These are phyloP conservation scores for Boletus subparvulus DNA, from an alignment of 768 basidiomycete species.

Conservation along the genomic window DNA sequence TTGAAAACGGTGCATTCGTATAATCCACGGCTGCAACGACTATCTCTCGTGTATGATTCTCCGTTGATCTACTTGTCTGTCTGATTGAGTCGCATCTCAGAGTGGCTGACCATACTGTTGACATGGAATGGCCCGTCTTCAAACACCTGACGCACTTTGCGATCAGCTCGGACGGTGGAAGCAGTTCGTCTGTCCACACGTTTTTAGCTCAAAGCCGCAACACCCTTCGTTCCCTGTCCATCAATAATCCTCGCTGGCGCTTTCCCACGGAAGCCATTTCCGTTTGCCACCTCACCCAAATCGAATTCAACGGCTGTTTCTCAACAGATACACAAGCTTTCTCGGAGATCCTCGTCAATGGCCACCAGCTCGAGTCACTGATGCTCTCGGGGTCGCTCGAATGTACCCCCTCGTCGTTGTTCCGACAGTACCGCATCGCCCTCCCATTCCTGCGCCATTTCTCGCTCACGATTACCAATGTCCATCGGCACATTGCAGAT, in stretches of 20 bases:
- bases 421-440: slow-evolving; percentile 41
- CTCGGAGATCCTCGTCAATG: slow-evolving; percentile 57
- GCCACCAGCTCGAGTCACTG: slow-evolving; percentile 63
- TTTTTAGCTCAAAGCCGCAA: slow-evolving; percentile 54
- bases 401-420: slow-evolving; percentile 49
- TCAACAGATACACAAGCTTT: slow-evolving; percentile 50
- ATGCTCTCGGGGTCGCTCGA: slow-evolving; percentile 55
- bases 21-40: slow-evolving; percentile 51
- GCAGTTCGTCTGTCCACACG: slow-evolving; percentile 38
- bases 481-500: slow-evolving; percentile 48
- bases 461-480: slow-evolving; percentile 47
- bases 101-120: slow-evolving; percentile 41
- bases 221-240: slow-evolving; percentile 51
- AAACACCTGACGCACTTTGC: slow-evolving; percentile 59
- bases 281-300: slow-evolving; percentile 61
- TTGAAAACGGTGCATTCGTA: slow-evolving; percentile 51
- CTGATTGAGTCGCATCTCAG: slow-evolving; percentile 11
- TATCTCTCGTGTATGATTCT: slow-evolving; percentile 52
- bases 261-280: slow-evolving; percentile 55
- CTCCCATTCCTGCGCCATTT: slow-evolving; percentile 70
- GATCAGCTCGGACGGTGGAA: slow-evolving; percentile 48
- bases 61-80: neutral
- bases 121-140: slow-evolving; percentile 49
- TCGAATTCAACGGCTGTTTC: slow-evolving; percentile 61
- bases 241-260: slow-evolving; percentile 55